A percentile compares a stretch with the other conserved stretches of the same genome.
phyloP scores from a whole-genome alignment of 257 asterid genomes.

The Vinca minor region DNA sequence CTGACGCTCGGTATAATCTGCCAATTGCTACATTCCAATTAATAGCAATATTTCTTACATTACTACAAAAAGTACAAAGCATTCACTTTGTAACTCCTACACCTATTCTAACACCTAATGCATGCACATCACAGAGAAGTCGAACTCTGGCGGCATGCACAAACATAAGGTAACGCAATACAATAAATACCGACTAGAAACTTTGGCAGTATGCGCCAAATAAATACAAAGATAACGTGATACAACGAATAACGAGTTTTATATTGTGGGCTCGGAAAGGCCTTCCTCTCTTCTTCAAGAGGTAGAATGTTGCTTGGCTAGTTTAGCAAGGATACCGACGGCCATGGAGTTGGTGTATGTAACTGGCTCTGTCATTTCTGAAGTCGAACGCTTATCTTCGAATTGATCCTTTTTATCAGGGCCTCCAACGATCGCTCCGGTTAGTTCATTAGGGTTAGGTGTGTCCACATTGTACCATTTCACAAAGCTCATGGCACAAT shows the following conservation, averaged over 20 bases:
- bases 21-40: too few species aligned
- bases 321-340: conserved; percentile 69
- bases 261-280: neutral
- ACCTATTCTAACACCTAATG: neutral
- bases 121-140: neutral
- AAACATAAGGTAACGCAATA: neutral
- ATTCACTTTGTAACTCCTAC: neutral
- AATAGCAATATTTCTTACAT: too few species aligned
- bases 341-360: conserved; percentile 73
- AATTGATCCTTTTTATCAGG: conserved; percentile 59
- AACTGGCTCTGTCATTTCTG: conserved; percentile 65
- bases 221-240: too few species aligned
- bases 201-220: too few species aligned
- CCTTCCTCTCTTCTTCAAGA: conserved; percentile 16
- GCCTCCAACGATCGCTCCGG: conserved; percentile 85
- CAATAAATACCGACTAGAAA: too few species aligned
- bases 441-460: conserved; percentile 61
- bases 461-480: conserved; percentile 37
- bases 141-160: neutral
- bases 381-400: conserved; percentile 39
- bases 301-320: conserved; percentile 36
- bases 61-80: too few species aligned
- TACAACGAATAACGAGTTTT: neutral
- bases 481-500: conserved; percentile 54
- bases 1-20: too few species aligned